These are phyloP conservation scores for Oehlia diaphana DNA, from an alignment of 192 early-diverging fungal genomes.

Conservation along the genomic window DNA sequence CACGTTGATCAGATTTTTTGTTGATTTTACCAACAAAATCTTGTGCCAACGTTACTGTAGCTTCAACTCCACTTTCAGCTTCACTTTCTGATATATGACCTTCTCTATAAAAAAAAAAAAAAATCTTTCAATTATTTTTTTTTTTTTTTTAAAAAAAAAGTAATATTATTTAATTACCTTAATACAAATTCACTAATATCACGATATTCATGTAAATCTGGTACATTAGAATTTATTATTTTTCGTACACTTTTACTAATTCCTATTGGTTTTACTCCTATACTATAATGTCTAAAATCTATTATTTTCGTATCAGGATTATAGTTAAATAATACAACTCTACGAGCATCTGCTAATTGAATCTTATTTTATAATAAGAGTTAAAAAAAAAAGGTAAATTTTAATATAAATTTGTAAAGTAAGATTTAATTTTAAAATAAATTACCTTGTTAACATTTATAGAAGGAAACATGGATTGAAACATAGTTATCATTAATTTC, in stretches of 20 bases:
- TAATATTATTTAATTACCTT: conserved; percentile 38
- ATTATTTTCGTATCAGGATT: conserved; percentile 80
- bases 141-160: not conserved
- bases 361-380: conserved; percentile 52
- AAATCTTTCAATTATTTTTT: no score
- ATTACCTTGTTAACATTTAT: conserved; percentile 88
- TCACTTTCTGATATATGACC: conserved; percentile 88
- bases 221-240: conserved; percentile 73
- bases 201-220: conserved; percentile 73
- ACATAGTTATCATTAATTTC: conserved; percentile 90
- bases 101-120: conserved; percentile 52
- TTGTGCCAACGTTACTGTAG: conserved; percentile 81
- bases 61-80: conserved; percentile 87
- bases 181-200: conserved; percentile 95
- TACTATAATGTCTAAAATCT: conserved; percentile 92
- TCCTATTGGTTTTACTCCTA: conserved; percentile 86
- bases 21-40: conserved; percentile 79
- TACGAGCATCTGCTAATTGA: conserved; percentile 83
- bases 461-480: conserved; percentile 96
- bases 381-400: not conserved
- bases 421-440: conserved; percentile 21
- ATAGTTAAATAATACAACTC: conserved; percentile 91
- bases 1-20: conserved; percentile 75
- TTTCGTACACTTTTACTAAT: conserved; percentile 89
- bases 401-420: not conserved